phyloP scores from a whole-genome alignment of 352 stramenopile species.

The Plasmopara muralis region DNA sequence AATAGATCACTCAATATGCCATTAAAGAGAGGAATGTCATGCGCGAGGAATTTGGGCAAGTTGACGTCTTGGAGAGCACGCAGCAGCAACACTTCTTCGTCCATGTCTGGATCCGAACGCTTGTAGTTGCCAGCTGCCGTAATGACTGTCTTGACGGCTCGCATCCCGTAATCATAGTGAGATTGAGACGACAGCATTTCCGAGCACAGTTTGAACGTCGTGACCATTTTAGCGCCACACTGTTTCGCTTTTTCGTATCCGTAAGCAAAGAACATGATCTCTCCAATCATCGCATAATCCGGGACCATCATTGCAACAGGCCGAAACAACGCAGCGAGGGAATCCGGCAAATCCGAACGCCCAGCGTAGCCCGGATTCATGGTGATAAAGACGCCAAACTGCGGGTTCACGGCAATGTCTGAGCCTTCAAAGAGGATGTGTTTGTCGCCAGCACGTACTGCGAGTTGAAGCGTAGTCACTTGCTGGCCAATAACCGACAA shows the following conservation, averaged over 20 bases:
- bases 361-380: slow-evolving; percentile 96
- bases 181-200: slow-evolving; percentile 92
- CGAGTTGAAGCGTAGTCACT: slow-evolving; percentile 82
- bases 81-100: slow-evolving; percentile 91
- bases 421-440: slow-evolving; percentile 92
- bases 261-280: slow-evolving; percentile 96
- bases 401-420: slow-evolving; percentile 89
- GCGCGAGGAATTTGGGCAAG: slow-evolving; percentile 92
- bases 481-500: slow-evolving; percentile 82
- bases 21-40: slow-evolving; percentile 92
- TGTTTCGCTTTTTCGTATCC: slow-evolving; percentile 91
- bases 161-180: slow-evolving; percentile 97
- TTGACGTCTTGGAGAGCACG: slow-evolving; percentile 93
- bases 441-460: slow-evolving; percentile 81
- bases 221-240: slow-evolving; percentile 94
- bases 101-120: slow-evolving; percentile 86
- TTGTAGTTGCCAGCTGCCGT: slow-evolving; percentile 94
- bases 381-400: slow-evolving; percentile 94
- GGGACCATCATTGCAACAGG: slow-evolving; percentile 97
- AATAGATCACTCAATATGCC: slow-evolving; percentile 94
- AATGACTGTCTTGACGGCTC: slow-evolving; percentile 94
- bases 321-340: slow-evolving; percentile 91
- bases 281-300: slow-evolving; percentile 93
- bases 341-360: slow-evolving; percentile 92
- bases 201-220: slow-evolving; percentile 93